Evolutionary conservation across 192 early-diverging fungal genomes (phyloP).

Genomic region (Mortierella antarctica): DNA sequence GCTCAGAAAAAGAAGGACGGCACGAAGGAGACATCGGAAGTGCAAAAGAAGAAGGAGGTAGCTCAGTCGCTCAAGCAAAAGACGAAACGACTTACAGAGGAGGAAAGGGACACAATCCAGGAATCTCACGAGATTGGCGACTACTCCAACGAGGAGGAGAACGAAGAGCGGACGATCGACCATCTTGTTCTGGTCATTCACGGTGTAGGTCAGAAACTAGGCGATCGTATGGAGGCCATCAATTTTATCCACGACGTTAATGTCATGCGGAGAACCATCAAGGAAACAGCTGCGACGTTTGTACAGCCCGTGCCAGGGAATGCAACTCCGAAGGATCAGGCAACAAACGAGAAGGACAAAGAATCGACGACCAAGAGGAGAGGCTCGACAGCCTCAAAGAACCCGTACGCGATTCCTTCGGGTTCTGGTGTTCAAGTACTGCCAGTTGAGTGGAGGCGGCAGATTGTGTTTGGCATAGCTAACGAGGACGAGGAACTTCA

Average conservation of each 20-base stretch:
- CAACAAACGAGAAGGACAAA: conserved; percentile 18
- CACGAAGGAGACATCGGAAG: conserved; percentile 50
- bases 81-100: conserved; percentile 39
- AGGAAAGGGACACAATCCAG: conserved; percentile 55
- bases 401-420: conserved; percentile 19
- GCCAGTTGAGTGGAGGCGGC: conserved; percentile 86
- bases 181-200: conserved; percentile 88
- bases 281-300: conserved; percentile 56
- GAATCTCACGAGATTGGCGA: conserved; percentile 61
- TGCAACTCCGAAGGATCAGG: conserved; percentile 16
- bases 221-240: conserved; percentile 75
- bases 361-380: conserved; percentile 12
- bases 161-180: conserved; percentile 75
- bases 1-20: conserved; percentile 54
- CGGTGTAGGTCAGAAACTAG: conserved; percentile 88
- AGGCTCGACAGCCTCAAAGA: conserved; percentile 19
- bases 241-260: conserved; percentile 79
- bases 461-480: conserved; percentile 80
- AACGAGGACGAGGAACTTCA: conserved; percentile 66
- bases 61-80: conserved; percentile 46
- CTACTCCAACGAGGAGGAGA: conserved; percentile 62
- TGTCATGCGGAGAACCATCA: conserved; percentile 73
- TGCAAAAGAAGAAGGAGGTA: conserved; percentile 33
- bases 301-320: conserved; percentile 26
- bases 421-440: conserved; percentile 77